A percentile compares a stretch with the other conserved stretches of the same genome.
phyloP scores from a whole-genome alignment of 176 grass and related monocot genomes.

The Tuctoria greenei region DNA sequence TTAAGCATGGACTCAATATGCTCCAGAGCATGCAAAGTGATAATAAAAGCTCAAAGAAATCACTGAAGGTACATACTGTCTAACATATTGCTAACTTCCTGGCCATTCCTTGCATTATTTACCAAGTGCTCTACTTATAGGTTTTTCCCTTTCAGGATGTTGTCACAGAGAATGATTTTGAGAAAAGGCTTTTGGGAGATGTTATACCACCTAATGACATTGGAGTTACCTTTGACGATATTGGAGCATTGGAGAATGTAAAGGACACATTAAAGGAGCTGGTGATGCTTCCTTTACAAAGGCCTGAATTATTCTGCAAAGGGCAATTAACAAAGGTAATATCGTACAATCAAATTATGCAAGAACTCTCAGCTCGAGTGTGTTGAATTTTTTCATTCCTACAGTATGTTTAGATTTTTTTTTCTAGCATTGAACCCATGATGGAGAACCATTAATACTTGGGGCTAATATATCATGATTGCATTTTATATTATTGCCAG shows the following conservation, averaged over 20 bases:
- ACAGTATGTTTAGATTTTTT: neutral
- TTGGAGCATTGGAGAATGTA: conserved; percentile 98
- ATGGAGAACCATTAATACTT: neutral
- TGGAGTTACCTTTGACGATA: conserved; percentile 98
- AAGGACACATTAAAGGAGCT: conserved; percentile 97
- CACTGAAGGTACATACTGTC: conserved; percentile 65
- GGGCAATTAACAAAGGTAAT: conserved; percentile 95
- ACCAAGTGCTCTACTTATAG: conserved; percentile 11
- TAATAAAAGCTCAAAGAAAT: conserved; percentile 92
- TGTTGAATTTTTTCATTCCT: neutral
- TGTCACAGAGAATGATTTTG: conserved; percentile 95
- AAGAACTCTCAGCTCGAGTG: neutral
- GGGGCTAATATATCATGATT: neutral
- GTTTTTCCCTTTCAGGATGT: conserved; percentile 67
- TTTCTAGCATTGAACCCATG: neutral
- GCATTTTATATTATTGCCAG: conserved; percentile 12
- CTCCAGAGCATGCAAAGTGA: conserved; percentile 93
- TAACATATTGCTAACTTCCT: conserved; percentile 27
- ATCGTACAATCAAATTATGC: conserved; percentile 10
- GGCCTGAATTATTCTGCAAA: conserved; percentile 97
- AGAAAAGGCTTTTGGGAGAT: conserved; percentile 93
- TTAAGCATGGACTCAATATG: conserved; percentile 88
- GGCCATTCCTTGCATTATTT: neutral
- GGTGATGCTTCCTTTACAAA: conserved; percentile 98
- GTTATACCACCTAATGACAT: conserved; percentile 99